Base-by-base conservation (phyloP, 805 yeast species). In the Teunomyces panamensis region DNA sequence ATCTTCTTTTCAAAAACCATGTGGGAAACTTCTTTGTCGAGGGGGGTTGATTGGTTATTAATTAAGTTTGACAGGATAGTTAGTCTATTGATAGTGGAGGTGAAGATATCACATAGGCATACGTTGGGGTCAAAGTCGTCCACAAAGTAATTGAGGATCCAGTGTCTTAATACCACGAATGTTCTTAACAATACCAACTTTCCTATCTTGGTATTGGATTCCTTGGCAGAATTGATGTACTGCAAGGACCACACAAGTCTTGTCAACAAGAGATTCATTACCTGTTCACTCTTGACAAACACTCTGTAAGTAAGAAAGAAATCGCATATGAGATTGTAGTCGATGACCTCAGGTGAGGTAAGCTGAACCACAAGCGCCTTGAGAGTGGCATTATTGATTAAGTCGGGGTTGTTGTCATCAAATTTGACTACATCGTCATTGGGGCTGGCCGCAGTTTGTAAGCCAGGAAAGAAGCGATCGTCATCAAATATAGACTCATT, bases 121-220 rank as follows among this genome's bases (percentile, higher is more conserved):
- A 48, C 47, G 52, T 71, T 64, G 11, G 60, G 44, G 43, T 64
- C 67, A 50, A 73, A 94, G 64, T 94, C 98, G 60, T 88, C 92
- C 36, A 82, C 76, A 58, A 89, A 94, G 63, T 88, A 91, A 64
- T 91, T 92, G 49, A 88, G 67, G 14, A 92, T 64, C 96, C 98
- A 92, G 68, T 89, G 96, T 58, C 97, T 79, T 37, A 94, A 56
- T 27, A 87, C 83, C 26, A 89, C 96, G 69, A 91, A 92, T 0
- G 96, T 85, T 57, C 98, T 75, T 32, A 91, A 77, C 9, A 88
- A 71, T 1, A 85, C 84, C 39, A 86, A 71, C 49, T 83, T 78
- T 1, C 95, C 96, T 3, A 77, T 59, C 50, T 74, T 60, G 7
- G 54, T 51, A 24, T 63, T 58, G 24, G 61, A 57, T n/a, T 56